Evolutionary conservation across 805 yeast genomes (phyloP).

Genomic region (Wickerhamomyces hampshirensis): DNA sequence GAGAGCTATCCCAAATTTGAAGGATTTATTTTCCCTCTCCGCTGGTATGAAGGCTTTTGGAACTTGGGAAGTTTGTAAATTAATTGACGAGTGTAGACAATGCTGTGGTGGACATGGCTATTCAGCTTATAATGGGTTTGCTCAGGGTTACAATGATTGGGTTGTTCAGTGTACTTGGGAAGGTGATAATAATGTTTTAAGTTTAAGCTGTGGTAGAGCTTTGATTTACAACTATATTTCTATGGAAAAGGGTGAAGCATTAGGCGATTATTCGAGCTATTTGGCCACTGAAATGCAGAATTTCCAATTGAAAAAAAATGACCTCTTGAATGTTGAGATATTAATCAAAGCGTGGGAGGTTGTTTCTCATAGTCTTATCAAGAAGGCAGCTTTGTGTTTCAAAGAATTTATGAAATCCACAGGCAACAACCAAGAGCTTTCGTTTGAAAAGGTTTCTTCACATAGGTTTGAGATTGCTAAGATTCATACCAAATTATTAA

Average conservation of each 20-base stretch:
- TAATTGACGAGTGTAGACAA: constrained; percentile 86
- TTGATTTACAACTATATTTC: constrained; percentile 34
- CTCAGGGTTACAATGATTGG: constrained; percentile 84
- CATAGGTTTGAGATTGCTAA: constrained; percentile 27
- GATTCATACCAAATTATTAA: constrained; percentile 33
- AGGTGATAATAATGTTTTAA: constrained; percentile 87
- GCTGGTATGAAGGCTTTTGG: constrained; percentile 88
- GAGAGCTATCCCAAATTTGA: constrained; percentile 54
- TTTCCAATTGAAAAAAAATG: constrained; percentile 15
- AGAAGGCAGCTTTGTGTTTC: constrained; percentile 14
- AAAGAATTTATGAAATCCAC: constrained; percentile 8
- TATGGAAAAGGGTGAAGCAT: constrained; percentile 27
- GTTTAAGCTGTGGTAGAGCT: constrained; percentile 79
- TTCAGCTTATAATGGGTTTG: constrained; percentile 84
- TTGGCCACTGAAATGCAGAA: constrained; percentile 17
- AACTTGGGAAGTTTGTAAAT: constrained; percentile 77
- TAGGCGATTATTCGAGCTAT: constrained; percentile 25
- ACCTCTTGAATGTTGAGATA: constrained; percentile 11
- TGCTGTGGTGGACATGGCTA: constrained; percentile 96
- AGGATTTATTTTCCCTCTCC: constrained; percentile 73
- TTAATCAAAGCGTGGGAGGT: constrained; percentile 28
- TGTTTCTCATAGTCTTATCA: constrained; percentile 23
- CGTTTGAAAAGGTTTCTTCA: constrained; percentile 22
- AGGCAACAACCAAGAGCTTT: constrained; percentile 11
- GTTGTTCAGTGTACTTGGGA: constrained; percentile 98